Evolutionary conservation across 768 basidiomycete species (phyloP).

Genomic region (Kwoniella shandongensis): DNA sequence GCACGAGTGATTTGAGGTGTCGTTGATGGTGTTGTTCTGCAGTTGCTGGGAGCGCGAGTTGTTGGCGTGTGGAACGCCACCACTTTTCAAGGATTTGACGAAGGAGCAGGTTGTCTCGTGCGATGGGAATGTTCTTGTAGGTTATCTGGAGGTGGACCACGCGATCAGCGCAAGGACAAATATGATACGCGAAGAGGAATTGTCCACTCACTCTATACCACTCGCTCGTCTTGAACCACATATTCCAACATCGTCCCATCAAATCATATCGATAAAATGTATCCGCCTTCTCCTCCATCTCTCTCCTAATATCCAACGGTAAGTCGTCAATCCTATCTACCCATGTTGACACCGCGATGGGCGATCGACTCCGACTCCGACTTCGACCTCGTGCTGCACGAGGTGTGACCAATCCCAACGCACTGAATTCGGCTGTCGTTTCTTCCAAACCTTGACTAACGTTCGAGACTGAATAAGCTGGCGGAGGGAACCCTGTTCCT

Average conservation of each 20-base stretch:
- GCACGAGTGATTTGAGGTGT: conserved; percentile 15
- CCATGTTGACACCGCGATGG: conserved; percentile 3
- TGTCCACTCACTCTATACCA: conserved; percentile 30
- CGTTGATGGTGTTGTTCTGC: conserved; percentile 31
- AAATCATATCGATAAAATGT: conserved; percentile 39
- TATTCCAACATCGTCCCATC: conserved; percentile 45
- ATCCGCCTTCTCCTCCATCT: conserved; percentile 38
- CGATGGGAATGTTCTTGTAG: conserved; percentile 21
- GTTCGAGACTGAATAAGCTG: conserved; percentile 43
- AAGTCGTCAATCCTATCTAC: conserved; percentile 13
- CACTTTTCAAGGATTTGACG: conserved; percentile 39
- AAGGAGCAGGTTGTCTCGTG: conserved; percentile 35
- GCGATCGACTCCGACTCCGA: not conserved
- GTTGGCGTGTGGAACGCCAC: conserved; percentile 12
- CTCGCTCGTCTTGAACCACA: conserved; percentile 37
- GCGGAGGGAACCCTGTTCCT: conserved; percentile 9
- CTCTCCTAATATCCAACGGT: not conserved
- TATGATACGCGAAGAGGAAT: conserved; percentile 5
- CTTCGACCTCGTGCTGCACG: too few relatives aligned
- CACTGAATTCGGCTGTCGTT: conserved; percentile 17
- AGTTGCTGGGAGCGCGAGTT: conserved; percentile 30
- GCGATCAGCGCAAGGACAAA: not conserved
- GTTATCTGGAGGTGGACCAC: conserved; percentile 8
- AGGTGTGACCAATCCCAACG: conserved; percentile 10
- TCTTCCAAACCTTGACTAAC: conserved; percentile 20